Evolutionary conservation across 225 moss, liverwort and hornwort species (phyloP).

Genomic region (Polytrichum formosum): DNA sequence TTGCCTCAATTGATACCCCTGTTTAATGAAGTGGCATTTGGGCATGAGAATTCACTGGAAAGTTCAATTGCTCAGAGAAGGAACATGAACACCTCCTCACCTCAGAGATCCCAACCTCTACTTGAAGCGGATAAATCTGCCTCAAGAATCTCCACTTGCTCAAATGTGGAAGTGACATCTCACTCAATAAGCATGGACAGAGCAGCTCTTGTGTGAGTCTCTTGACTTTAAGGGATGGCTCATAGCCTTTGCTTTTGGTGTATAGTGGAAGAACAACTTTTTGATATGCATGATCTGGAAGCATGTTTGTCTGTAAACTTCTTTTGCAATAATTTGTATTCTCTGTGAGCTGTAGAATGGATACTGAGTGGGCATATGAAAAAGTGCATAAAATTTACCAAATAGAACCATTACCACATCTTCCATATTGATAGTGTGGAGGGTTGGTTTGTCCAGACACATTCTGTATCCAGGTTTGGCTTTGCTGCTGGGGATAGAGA

Average conservation of each 20-base stretch:
- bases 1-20: slow-evolving; percentile 66
- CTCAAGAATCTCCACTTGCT: not conserved
- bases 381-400: too few species aligned
- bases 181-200: slow-evolving; percentile 16
- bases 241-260: too few species aligned
- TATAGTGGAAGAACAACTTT: too few species aligned
- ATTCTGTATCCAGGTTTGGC: slow-evolving; percentile 77
- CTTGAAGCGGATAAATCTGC: slow-evolving; percentile 19
- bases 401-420: too few species aligned
- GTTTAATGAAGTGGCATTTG: slow-evolving; percentile 68
- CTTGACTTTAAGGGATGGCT: not conserved
- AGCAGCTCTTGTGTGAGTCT: slow-evolving; percentile 35
- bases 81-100: slow-evolving; percentile 11
- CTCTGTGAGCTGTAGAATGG: too few species aligned
- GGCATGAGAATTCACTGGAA: slow-evolving; percentile 46
- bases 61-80: slow-evolving; percentile 20
- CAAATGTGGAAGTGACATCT: slow-evolving; percentile 10
- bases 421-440: too few species aligned
- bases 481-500: slow-evolving; percentile 71
- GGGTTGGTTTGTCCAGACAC: slow-evolving; percentile 54
- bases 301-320: too few species aligned
- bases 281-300: too few species aligned
- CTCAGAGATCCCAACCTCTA: slow-evolving; percentile 21
- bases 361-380: too few species aligned
- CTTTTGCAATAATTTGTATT: too few species aligned